Evolutionary conservation across 441 rosid genomes (phyloP).

Genomic region (Populus hybrid): DNA sequence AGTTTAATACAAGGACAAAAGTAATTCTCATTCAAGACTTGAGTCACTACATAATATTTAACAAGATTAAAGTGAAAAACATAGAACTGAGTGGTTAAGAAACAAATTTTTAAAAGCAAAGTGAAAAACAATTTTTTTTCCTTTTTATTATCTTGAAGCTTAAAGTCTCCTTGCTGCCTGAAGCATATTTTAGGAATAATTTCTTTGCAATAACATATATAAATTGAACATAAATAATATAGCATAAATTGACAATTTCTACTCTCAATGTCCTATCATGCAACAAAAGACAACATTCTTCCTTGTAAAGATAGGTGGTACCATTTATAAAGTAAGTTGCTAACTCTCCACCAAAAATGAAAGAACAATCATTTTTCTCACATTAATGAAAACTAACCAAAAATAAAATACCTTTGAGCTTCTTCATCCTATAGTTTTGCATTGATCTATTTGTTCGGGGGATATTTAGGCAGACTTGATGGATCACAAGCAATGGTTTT

Average conservation of each 20-base stretch:
- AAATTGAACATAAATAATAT: neutral
- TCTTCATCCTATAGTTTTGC: constrained; percentile 70
- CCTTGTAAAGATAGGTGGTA: too few species aligned
- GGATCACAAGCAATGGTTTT: constrained; percentile 77
- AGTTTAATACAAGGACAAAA: too few species aligned
- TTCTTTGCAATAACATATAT: neutral
- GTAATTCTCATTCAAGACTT: too few species aligned
- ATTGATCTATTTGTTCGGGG: constrained; percentile 86
- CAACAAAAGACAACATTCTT: neutral
- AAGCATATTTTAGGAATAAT: neutral
- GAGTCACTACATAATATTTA: too few species aligned
- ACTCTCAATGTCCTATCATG: neutral
- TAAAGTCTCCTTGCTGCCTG: neutral
- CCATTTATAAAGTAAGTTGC: neutral
- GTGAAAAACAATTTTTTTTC: neutral
- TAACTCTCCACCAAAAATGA: neutral
- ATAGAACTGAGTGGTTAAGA: too few species aligned
- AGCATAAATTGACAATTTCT: neutral
- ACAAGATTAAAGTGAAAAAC: too few species aligned
- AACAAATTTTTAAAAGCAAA: neutral
- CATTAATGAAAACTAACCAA: neutral
- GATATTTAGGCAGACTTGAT: constrained; percentile 72
- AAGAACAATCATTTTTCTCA: constrained; percentile 1
- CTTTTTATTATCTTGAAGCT: neutral
- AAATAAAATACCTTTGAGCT: constrained; percentile 44